These are phyloP conservation scores for Ceratobasidium sp. DNA, from an alignment of 1,284 basidiomycete species.

Conservation along the genomic window DNA sequence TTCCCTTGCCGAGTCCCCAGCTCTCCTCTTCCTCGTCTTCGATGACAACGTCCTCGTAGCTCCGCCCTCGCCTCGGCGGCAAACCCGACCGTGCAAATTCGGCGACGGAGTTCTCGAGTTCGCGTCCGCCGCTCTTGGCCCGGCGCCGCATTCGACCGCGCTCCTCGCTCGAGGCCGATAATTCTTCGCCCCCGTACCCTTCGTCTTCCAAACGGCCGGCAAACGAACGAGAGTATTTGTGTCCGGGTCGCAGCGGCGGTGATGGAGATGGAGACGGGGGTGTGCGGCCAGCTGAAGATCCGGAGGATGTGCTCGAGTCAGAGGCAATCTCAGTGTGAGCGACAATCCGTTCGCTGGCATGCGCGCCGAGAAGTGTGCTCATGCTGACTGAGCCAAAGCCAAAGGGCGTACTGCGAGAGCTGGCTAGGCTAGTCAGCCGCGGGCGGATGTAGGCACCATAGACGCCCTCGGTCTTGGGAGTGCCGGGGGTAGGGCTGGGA, in stretches of 20 bases:
- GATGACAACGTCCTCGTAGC: constrained; percentile 55
- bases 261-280: no score
- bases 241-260: constrained; percentile 20
- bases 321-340: constrained; percentile 11
- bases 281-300: constrained; percentile 39
- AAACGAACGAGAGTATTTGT: constrained; percentile 45
- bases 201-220: constrained; percentile 31
- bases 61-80: constrained; percentile 12
- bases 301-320: constrained; percentile 47
- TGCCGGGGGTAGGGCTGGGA: constrained; percentile 27
- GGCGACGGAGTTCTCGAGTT: constrained; percentile 21
- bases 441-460: constrained; percentile 73
- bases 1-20: constrained; percentile 78
- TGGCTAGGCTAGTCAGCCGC: constrained; percentile 64
- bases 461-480: constrained; percentile 33
- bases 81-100: constrained; percentile 29
- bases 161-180: constrained; percentile 1
- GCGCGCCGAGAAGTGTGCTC: constrained; percentile 3
- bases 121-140: constrained; percentile 22
- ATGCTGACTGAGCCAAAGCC: constrained; percentile 39
- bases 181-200: constrained; percentile 31
- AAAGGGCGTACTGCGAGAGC: constrained; percentile 63
- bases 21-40: constrained; percentile 57
- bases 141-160: constrained; percentile 15
- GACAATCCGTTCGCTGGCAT: not conserved